Conservation (phyloP, 148 eudicot species). For the Cornus florida region DNA sequence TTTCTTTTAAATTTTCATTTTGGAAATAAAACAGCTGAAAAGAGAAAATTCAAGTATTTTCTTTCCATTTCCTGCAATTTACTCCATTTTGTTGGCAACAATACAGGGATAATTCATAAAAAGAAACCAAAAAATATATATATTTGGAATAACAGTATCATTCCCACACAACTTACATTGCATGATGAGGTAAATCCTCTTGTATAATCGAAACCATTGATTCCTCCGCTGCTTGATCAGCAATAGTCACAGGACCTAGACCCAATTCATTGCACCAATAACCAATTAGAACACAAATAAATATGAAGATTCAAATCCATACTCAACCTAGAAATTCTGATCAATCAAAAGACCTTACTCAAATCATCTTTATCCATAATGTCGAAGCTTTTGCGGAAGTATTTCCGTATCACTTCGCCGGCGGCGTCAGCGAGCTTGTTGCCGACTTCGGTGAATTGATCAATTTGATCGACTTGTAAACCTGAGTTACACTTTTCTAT, state of each 20-base stretch:
- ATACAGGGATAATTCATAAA: not conserved
- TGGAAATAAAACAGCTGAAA: too few relatives aligned
- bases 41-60: too few relatives aligned
- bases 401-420: constrained; percentile 74
- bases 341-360: constrained; percentile 40
- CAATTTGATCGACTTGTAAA: constrained; percentile 35
- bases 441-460: constrained; percentile 49
- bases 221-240: constrained; percentile 90
- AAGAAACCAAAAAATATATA: too few relatives aligned
- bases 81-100: not conserved
- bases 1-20: too few relatives aligned
- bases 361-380: constrained; percentile 71
- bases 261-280: constrained; percentile 16
- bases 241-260: constrained; percentile 94
- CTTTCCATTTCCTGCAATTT: too few relatives aligned
- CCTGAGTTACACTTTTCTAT: constrained; percentile 11
- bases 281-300: constrained; percentile 7
- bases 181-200: constrained; percentile 73
- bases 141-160: not conserved
- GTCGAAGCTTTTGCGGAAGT: constrained; percentile 74
- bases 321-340: not conserved
- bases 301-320: not conserved
- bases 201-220: constrained; percentile 66
- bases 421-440: constrained; percentile 79
- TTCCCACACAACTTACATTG: constrained; percentile 57